Evolutionary conservation across 257 asterid genomes (phyloP).

Genomic region (Striga asiatica): DNA sequence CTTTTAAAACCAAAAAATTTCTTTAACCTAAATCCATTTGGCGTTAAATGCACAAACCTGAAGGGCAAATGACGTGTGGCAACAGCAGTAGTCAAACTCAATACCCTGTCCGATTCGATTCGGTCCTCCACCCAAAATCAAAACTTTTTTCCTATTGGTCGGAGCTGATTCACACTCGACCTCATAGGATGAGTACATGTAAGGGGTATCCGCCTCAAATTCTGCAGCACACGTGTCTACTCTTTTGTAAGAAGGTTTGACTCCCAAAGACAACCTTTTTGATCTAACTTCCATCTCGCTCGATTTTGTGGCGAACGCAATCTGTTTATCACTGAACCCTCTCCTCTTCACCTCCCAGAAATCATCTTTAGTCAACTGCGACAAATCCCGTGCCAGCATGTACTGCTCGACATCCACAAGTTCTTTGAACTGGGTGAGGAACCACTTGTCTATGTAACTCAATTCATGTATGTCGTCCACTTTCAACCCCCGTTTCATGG

Average conservation of each 20-base stretch:
- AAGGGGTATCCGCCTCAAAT: conserved; percentile 95
- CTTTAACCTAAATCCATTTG: neutral
- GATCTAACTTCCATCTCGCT: conserved; percentile 70
- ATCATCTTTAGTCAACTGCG: conserved; percentile 68
- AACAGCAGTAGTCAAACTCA: conserved; percentile 96
- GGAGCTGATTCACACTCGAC: conserved; percentile 87
- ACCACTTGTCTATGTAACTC: conserved; percentile 83
- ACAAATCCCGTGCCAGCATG: conserved; percentile 36
- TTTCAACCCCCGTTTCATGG: conserved; percentile 89
- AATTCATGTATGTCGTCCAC: conserved; percentile 77
- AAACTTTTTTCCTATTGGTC: conserved; percentile 59
- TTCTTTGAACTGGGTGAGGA: conserved; percentile 80
- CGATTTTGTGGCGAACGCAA: conserved; percentile 70
- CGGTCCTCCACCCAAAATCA: conserved; percentile 97
- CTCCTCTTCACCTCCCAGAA: conserved; percentile 87
- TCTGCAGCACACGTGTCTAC: conserved; percentile 99
- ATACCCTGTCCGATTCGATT: conserved; percentile 98
- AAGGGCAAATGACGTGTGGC: conserved; percentile 94
- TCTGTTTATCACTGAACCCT: conserved; percentile 94
- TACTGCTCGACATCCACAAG: conserved; percentile 88
- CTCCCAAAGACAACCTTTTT: conserved; percentile 67
- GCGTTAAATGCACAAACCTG: conserved; percentile 45
- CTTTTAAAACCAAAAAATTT: too few species aligned
- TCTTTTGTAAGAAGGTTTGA: conserved; percentile 80
- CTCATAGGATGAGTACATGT: conserved; percentile 90